Evolutionary conservation across 331 rosid species (phyloP).

Genomic region (Prunus yedoensis): DNA sequence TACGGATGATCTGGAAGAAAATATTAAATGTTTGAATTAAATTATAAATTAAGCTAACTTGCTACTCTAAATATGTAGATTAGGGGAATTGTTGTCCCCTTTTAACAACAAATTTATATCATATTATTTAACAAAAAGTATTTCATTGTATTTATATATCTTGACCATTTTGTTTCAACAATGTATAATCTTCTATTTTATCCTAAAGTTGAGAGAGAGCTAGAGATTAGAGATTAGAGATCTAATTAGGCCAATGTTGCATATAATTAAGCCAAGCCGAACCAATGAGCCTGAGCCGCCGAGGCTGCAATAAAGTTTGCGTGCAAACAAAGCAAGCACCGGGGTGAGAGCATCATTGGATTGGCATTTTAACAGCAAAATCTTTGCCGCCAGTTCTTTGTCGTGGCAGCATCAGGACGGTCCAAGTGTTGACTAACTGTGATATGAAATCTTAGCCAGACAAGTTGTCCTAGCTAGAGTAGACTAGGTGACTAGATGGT

Average conservation of each 20-base stretch:
- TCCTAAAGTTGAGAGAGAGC: not conserved
- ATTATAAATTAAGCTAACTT: no score
- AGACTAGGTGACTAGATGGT: not conserved
- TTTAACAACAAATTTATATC: not conserved
- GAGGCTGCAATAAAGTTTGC: conserved; percentile 28
- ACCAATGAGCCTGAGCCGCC: not conserved
- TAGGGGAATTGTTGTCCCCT: not conserved
- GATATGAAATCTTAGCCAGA: conserved; percentile 23
- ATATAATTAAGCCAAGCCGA: no score
- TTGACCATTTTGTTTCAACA: no score
- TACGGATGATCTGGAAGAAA: not conserved
- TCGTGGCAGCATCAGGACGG: conserved; percentile 14
- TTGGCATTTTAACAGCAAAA: conserved; percentile 16
- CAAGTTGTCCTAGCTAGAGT: conserved; percentile 11
- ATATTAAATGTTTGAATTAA: not conserved
- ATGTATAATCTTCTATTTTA: no score
- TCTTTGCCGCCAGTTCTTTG: conserved; percentile 20
- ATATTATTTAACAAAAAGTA: no score
- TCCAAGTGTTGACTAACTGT: conserved; percentile 12
- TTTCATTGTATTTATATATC: no score
- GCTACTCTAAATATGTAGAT: not conserved
- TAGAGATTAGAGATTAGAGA: not conserved
- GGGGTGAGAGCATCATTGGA: conserved; percentile 19
- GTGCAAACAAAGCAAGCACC: conserved; percentile 47
- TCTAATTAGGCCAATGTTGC: not conserved